Base-by-base conservation (phyloP, 805 yeast genomes). In the Metschnikowia continentalis region DNA sequence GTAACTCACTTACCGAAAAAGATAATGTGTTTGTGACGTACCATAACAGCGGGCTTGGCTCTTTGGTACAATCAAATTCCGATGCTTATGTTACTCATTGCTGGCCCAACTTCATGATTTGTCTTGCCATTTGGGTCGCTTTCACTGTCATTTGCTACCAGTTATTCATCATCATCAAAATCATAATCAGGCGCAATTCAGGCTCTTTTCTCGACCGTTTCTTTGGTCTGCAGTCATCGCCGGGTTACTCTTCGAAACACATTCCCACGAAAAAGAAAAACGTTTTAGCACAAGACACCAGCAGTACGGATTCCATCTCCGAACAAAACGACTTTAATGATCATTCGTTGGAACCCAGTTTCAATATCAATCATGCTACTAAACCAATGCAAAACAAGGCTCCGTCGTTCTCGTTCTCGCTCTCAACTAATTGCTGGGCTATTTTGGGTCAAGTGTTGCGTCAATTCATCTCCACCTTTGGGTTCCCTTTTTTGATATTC, bases 61-160 rank as follows among this genome's bases (percentile, higher is more conserved):
- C 72, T 1, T 60, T 78, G 36, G 65, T 76, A 1, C 63, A 65
- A 30, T 66, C 65, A 42, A 58, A 64, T 19, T 58, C 66, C 5
- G 61, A 61, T 32, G 60, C 55, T 13, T 54, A 63, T 10, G 56
- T 57, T 2, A 54, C 58, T 30, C 58, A 59, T 20, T 69, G 65
- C 35, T 78, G 82, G 83, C 69, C 67, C 47, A 68, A 69, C 57
- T 76, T 78, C 57, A 67, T 80, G 57, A 49, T 74, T 5, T 61
- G 66, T 32, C 60, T 73, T 26, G 19, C 63, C 1, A 54, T 65
- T 14, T 65, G 72, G 65, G 59, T 66, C 1, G 48, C 56, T 0
- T 48, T 63, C 13, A 65, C 63, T 32, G 51, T 69, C n/a, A 57
- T 54, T 1, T 49, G 60, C 11, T 61, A 63, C 35, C 63, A 61